A percentile compares a stretch with the other conserved stretches of the same genome.
phyloP scores from a whole-genome alignment of 768 basidiomycete species.

The Boletales sp. region DNA sequence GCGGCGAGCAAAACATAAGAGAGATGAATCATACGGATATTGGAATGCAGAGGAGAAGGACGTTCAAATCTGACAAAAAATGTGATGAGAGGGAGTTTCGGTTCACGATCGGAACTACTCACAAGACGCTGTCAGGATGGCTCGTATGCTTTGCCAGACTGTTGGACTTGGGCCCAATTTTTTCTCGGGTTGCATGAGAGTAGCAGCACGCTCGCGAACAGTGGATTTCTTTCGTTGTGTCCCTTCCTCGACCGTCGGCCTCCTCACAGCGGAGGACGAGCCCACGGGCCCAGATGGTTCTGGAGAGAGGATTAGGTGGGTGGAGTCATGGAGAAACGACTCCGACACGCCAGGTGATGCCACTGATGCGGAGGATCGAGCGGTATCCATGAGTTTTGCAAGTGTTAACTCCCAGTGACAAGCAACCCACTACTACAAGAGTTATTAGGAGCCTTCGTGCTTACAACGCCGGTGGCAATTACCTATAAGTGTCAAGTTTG shows the following conservation, averaged over 20 bases:
- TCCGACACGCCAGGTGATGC: conserved; percentile 6
- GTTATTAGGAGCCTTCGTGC: too few relatives aligned
- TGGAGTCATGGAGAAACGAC: background rate
- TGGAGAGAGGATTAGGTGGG: conserved; percentile 2
- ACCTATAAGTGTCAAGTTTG: conserved; percentile 3
- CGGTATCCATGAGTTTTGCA: conserved; percentile 12
- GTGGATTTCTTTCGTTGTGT: conserved; percentile 3
- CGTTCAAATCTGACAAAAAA: conserved; percentile 53
- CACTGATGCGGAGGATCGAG: conserved; percentile 13
- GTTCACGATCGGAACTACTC: conserved; percentile 8
- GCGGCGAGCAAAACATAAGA: background rate
- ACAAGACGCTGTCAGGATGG: conserved; percentile 61
- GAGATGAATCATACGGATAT: conserved; percentile 46
- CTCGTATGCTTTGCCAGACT: conserved; percentile 42
- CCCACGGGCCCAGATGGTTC: background rate
- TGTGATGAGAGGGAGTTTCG: background rate
- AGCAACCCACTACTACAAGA: conserved; percentile 7
- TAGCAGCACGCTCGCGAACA: conserved; percentile 20
- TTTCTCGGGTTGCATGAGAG: conserved; percentile 37
- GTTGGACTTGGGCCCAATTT: conserved; percentile 42
- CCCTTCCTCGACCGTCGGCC: background rate
- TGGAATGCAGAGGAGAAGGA: conserved; percentile 70
- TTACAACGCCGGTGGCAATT: background rate
- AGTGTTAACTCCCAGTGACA: background rate
- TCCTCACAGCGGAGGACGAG: conserved; percentile 14